A percentile compares a stretch with the other conserved stretches of the same genome.
These are phyloP conservation scores for Candida montana DNA, from an alignment of 805 yeast species.

Conservation along the genomic window DNA sequence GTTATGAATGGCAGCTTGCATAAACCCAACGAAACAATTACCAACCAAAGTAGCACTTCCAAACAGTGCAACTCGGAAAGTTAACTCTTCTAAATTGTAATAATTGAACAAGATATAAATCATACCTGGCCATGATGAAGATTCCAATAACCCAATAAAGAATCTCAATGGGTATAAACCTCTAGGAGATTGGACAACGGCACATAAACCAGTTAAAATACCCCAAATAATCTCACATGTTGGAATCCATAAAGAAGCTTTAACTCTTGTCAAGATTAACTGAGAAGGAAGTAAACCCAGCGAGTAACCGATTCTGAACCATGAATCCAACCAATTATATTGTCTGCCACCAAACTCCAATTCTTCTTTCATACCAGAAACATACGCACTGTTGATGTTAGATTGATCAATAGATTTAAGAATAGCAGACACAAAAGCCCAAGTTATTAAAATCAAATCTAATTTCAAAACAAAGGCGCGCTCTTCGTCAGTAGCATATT, in stretches of 20 bases:
- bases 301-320: conserved; percentile 59
- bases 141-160: conserved; percentile 64
- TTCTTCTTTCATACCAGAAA: conserved; percentile 44
- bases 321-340: conserved; percentile 38
- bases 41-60: conserved; percentile 12
- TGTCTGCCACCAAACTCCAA: conserved; percentile 39
- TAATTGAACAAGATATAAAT: conserved; percentile 30
- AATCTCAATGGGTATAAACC: conserved; percentile 55
- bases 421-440: neutral
- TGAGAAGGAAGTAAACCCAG: conserved; percentile 63
- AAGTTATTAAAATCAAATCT: neutral
- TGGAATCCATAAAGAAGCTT: conserved; percentile 45
- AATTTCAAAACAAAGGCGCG: neutral
- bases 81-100: conserved; percentile 32
- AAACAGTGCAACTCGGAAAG: conserved; percentile 26
- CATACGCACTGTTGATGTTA: conserved; percentile 40
- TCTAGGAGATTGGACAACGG: conserved; percentile 29
- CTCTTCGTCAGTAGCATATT: neutral
- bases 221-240: conserved; percentile 64
- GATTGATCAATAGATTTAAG: conserved; percentile 1
- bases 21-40: conserved; percentile 29
- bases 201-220: conserved; percentile 52
- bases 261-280: conserved; percentile 51
- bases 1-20: conserved; percentile 33
- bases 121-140: conserved; percentile 47